A percentile compares a stretch with the other conserved stretches of the same genome.
Evolutionary conservation across 2,329 filamentous ascomycete species (phyloP).

Genomic region (Setomelanomma holmii): DNA sequence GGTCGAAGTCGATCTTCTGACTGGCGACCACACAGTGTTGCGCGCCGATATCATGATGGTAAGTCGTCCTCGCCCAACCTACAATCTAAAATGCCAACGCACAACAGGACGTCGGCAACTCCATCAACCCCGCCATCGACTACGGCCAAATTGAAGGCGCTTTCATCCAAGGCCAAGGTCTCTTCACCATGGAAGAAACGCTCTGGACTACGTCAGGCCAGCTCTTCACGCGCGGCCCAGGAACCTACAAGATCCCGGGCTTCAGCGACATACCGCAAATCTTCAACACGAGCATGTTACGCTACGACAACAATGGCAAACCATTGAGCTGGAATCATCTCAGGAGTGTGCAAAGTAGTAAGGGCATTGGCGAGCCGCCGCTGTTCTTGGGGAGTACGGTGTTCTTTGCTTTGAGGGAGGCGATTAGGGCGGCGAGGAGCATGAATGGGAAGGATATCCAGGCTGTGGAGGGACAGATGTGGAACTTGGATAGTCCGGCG

Average conservation of each 20-base stretch:
- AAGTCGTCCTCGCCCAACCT: neutral
- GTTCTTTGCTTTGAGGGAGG: slow-evolving; percentile 87
- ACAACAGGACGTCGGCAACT: slow-evolving; percentile 75
- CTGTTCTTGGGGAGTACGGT: slow-evolving; percentile 82
- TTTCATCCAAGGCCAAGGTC: slow-evolving; percentile 78
- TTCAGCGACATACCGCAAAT: slow-evolving; percentile 86
- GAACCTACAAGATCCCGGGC: slow-evolving; percentile 85
- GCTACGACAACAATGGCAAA: slow-evolving; percentile 62
- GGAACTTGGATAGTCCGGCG: slow-evolving; percentile 75
- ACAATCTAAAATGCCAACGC: slow-evolving; percentile 3
- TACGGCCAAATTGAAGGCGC: slow-evolving; percentile 85
- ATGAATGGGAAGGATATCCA: slow-evolving; percentile 43
- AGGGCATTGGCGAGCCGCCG: slow-evolving; percentile 77
- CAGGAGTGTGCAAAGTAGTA: slow-evolving; percentile 79
- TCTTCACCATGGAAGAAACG: slow-evolving; percentile 79
- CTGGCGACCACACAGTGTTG: slow-evolving; percentile 87
- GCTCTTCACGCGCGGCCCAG: slow-evolving; percentile 68
- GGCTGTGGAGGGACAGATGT: slow-evolving; percentile 51
- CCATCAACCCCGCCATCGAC: slow-evolving; percentile 79
- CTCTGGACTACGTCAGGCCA: slow-evolving; percentile 72
- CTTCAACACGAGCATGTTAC: slow-evolving; percentile 82
- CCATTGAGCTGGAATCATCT: slow-evolving; percentile 79
- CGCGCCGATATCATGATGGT: slow-evolving; percentile 91
- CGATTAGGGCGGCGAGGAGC: slow-evolving; percentile 73
- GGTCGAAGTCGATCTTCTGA: slow-evolving; percentile 89